Evolutionary conservation across 306 rosid species (phyloP).

Genomic region (Luffa acutangula): DNA sequence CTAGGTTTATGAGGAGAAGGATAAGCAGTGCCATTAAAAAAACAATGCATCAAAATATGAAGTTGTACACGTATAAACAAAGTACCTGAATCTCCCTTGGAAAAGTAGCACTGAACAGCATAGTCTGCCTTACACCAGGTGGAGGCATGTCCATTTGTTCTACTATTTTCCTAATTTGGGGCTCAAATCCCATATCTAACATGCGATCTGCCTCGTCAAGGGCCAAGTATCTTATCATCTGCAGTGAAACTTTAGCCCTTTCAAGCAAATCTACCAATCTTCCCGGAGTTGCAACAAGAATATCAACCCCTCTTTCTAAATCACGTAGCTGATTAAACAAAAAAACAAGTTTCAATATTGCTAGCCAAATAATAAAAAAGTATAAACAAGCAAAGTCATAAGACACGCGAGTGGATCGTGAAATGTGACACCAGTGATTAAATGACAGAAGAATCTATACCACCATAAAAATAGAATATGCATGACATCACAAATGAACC

Average conservation of each 20-base stretch:
- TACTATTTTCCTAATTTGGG: constrained; percentile 66
- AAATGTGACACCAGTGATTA: not conserved
- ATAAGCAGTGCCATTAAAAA: not conserved
- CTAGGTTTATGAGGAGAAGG: not conserved
- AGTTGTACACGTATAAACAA: not conserved
- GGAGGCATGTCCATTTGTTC: constrained; percentile 92
- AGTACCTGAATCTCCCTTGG: constrained; percentile 83
- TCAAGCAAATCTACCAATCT: constrained; percentile 87
- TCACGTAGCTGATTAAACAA: constrained; percentile 56
- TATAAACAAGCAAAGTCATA: not conserved
- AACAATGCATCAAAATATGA: not conserved
- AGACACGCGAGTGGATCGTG: not conserved
- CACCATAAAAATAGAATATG: not conserved
- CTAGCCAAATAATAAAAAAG: not conserved
- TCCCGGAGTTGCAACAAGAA: constrained; percentile 97
- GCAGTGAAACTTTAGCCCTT: constrained; percentile 72
- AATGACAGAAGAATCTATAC: not conserved
- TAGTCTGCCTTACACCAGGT: constrained; percentile 63
- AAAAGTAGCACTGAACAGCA: constrained; percentile 87
- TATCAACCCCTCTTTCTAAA: constrained; percentile 86
- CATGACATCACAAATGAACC: not conserved
- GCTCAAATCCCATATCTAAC: constrained; percentile 86
- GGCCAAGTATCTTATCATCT: constrained; percentile 64
- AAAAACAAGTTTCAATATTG: constrained; percentile 5
- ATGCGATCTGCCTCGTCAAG: constrained; percentile 74